These are phyloP conservation scores for Aspergillus awamori DNA, from an alignment of 2,329 filamentous ascomycete species.

Conservation along the genomic window DNA sequence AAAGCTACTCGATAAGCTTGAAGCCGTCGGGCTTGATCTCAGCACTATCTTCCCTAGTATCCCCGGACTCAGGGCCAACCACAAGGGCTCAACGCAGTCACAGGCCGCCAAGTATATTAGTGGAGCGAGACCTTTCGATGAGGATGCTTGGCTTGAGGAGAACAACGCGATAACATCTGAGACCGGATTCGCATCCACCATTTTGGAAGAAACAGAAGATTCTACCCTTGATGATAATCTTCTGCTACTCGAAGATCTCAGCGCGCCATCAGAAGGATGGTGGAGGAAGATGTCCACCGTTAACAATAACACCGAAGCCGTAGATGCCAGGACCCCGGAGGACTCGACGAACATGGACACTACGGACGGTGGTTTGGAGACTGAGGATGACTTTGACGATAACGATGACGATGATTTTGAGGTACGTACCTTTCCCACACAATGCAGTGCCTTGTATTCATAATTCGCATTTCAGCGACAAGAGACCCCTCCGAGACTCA, in stretches of 20 bases:
- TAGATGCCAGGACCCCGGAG: slow-evolving; percentile 4
- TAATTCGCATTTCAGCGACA: slow-evolving; percentile 33
- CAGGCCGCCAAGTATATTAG: slow-evolving; percentile 58
- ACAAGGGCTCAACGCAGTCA: slow-evolving; percentile 50
- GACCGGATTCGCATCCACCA: slow-evolving; percentile 27
- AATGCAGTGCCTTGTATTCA: neutral
- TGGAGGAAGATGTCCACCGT: slow-evolving; percentile 37
- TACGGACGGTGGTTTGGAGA: slow-evolving; percentile 27
- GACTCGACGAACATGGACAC: slow-evolving; percentile 18
- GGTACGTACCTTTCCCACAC: slow-evolving; percentile 28
- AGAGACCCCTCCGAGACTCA: slow-evolving; percentile 39
- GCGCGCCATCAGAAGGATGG: slow-evolving; percentile 33
- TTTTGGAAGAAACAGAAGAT: slow-evolving; percentile 31
- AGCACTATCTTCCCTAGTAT: slow-evolving; percentile 60
- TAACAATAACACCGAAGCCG: neutral
- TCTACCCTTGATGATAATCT: neutral
- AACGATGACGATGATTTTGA: slow-evolving; percentile 45
- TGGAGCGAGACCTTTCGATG: slow-evolving; percentile 58
- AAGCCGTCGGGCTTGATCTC: slow-evolving; percentile 58
- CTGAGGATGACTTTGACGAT: slow-evolving; percentile 34
- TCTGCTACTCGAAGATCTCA: slow-evolving; percentile 18
- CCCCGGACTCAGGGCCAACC: slow-evolving; percentile 48
- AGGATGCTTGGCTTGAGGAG: slow-evolving; percentile 48
- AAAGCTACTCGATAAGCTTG: slow-evolving; percentile 62
- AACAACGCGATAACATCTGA: slow-evolving; percentile 22